phyloP scores from a whole-genome alignment of 2,329 filamentous ascomycete genomes.

The Fusarium penzigii region DNA sequence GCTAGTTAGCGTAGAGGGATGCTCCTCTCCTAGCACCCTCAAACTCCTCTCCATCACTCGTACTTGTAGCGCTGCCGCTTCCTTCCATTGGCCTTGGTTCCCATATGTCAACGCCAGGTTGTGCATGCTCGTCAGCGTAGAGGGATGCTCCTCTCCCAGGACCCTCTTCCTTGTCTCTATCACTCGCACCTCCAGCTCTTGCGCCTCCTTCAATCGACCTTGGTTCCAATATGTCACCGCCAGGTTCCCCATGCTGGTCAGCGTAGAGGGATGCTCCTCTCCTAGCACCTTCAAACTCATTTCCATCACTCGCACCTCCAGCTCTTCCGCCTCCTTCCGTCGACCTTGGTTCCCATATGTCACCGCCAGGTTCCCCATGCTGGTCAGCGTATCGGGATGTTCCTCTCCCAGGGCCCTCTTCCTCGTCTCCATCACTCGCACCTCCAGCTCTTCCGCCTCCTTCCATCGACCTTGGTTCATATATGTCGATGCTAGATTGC shows the following conservation, averaged over 20 bases:
- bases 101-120: no score
- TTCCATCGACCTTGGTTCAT: background rate
- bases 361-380: no score
- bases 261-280: background rate
- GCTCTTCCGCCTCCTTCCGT: no score
- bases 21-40: slow-evolving; percentile 1
- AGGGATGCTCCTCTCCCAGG: slow-evolving; percentile 1
- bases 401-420: slow-evolving; percentile 1
- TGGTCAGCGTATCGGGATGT: background rate
- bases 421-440: background rate
- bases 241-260: no score
- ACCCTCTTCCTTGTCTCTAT: background rate
- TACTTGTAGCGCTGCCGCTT: background rate
- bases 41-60: background rate
- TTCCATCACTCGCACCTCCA: no score
- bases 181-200: background rate
- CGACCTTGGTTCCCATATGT: no score
- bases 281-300: no score
- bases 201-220: no score
- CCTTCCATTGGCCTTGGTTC: background rate
- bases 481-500: background rate
- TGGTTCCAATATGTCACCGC: no score
- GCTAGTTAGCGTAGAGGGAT: background rate
- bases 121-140: background rate
- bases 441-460: background rate